Conservation (phyloP, 352 stramenopile species). For the Globisporangium alternatum region DNA sequence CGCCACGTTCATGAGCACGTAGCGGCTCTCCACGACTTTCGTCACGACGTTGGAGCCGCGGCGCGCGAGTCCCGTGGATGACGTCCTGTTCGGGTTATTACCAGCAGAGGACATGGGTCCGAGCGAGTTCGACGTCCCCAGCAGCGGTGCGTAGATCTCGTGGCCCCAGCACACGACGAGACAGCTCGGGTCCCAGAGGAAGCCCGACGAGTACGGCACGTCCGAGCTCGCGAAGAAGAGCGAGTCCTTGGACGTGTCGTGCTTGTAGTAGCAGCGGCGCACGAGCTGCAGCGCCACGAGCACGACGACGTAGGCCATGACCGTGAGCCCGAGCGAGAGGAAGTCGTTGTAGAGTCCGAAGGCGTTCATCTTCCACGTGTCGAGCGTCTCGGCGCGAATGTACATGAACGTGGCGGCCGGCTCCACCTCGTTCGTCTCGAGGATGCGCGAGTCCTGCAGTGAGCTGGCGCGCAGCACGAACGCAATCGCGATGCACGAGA, state of each 20-base stretch:
- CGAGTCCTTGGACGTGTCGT: conserved; percentile 29
- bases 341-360: conserved; percentile 52
- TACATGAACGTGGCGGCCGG: conserved; percentile 53
- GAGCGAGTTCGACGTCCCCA: conserved; percentile 7
- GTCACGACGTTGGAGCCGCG: conserved; percentile 15
- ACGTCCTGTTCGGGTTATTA: not conserved
- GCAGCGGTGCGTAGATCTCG: conserved; percentile 37
- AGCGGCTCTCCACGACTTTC: conserved; percentile 24
- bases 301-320: conserved; percentile 31
- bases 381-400: conserved; percentile 45
- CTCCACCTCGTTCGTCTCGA: conserved; percentile 55
- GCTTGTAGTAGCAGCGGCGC: conserved; percentile 16
- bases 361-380: conserved; percentile 60
- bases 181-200: conserved; percentile 51
- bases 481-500: conserved; percentile 22
- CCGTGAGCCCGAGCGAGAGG: conserved; percentile 39
- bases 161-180: conserved; percentile 55
- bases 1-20: conserved; percentile 58
- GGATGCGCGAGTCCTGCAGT: conserved; percentile 37
- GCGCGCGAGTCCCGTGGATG: conserved; percentile 15
- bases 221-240: conserved; percentile 44
- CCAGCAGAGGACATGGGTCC: not conserved
- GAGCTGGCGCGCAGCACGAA: conserved; percentile 23
- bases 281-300: conserved; percentile 26
- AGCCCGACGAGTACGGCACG: conserved; percentile 42